phyloP scores from a whole-genome alignment of 2,329 filamentous ascomycete species.

The Kalmusia sp. region DNA sequence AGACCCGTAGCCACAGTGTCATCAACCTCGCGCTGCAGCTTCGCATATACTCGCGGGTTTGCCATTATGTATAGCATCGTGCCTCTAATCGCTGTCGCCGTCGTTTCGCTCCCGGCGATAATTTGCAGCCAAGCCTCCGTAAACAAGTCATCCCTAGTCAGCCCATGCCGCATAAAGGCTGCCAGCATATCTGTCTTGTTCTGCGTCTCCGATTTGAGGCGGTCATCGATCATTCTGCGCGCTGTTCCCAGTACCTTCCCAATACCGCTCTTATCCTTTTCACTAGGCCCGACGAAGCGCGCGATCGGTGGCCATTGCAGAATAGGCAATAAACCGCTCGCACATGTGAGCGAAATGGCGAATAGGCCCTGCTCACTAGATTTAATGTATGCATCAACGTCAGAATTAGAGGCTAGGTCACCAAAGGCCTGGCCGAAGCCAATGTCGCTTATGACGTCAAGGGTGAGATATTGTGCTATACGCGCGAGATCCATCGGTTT shows the following conservation, averaged over 20 bases:
- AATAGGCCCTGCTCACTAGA: conserved; percentile 50
- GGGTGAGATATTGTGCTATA: conserved; percentile 58
- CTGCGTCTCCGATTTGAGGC: conserved; percentile 45
- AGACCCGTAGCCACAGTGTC: conserved; percentile 33
- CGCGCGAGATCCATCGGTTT: conserved; percentile 45
- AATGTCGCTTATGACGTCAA: conserved; percentile 64
- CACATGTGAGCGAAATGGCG: conserved; percentile 9
- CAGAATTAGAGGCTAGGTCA: conserved; percentile 57
- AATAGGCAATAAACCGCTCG: conserved; percentile 18
- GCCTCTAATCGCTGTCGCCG: conserved; percentile 61
- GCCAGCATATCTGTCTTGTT: conserved; percentile 61
- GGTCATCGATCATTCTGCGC: conserved; percentile 24
- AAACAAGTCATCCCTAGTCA: conserved; percentile 48
- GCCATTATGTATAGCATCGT: conserved; percentile 60
- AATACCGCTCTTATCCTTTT: conserved; percentile 40
- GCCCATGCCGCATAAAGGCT: conserved; percentile 56
- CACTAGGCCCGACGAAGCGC: conserved; percentile 27
- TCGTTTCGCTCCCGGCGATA: conserved; percentile 64
- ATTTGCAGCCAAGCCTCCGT: conserved; percentile 54
- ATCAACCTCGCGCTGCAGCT: conserved; percentile 56
- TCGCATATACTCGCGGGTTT: conserved; percentile 52
- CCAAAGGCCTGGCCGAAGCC: conserved; percentile 62
- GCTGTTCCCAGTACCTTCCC: conserved; percentile 31
- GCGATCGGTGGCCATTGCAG: conserved; percentile 27
- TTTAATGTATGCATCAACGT: conserved; percentile 55